Percentiles rank a stretch among this genome's conserved stretches.
Evolutionary conservation across 495 filamentous ascomycete genomes (phyloP).

Genomic region (Penicillium macrosclerotiorum): DNA sequence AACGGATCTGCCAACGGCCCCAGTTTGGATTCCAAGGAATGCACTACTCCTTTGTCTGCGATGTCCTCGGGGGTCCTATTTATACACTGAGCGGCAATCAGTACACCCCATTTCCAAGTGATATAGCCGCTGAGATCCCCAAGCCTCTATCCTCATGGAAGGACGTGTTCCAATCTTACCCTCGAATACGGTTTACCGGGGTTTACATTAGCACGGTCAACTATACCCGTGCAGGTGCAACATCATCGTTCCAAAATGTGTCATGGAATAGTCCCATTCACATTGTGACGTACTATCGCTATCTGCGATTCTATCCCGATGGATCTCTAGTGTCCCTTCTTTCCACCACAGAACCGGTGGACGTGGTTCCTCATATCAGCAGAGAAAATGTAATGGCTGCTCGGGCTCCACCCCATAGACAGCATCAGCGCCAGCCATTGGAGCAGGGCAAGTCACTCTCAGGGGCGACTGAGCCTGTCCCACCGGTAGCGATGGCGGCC

Average conservation of each 20-base stretch:
- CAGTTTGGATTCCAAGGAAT: conserved; percentile 80
- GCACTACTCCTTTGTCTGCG: conserved; percentile 74
- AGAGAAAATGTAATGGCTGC: conserved; percentile 46
- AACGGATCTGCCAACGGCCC: conserved; percentile 62
- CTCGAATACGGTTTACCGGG: conserved; percentile 88
- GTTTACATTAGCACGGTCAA: conserved; percentile 96
- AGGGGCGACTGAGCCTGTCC: conserved; percentile 33
- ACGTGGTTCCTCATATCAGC: conserved; percentile 75
- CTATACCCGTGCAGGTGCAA: conserved; percentile 79
- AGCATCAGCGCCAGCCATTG: conserved; percentile 32
- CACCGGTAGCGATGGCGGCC: conserved; percentile 39
- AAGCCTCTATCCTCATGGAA: conserved; percentile 42
- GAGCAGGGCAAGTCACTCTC: conserved; percentile 38
- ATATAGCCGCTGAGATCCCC: conserved; percentile 32
- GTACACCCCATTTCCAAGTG: conserved; percentile 43
- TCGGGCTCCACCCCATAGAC: conserved; percentile 23
- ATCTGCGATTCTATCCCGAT: conserved; percentile 91
- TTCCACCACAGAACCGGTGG: conserved; percentile 74
- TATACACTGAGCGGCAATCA: conserved; percentile 29
- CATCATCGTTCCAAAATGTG: conserved; percentile 51
- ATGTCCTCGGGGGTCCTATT: conserved; percentile 60
- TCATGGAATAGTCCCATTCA: conserved; percentile 83
- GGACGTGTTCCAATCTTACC: conserved; percentile 74
- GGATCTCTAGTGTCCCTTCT: conserved; percentile 76
- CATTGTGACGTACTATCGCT: conserved; percentile 97